Percentiles rank a stretch among this genome's conserved stretches.
These are phyloP conservation scores for Arachnomyces sp. DNA, from an alignment of 2,329 filamentous ascomycete species.

Conservation along the genomic window DNA sequence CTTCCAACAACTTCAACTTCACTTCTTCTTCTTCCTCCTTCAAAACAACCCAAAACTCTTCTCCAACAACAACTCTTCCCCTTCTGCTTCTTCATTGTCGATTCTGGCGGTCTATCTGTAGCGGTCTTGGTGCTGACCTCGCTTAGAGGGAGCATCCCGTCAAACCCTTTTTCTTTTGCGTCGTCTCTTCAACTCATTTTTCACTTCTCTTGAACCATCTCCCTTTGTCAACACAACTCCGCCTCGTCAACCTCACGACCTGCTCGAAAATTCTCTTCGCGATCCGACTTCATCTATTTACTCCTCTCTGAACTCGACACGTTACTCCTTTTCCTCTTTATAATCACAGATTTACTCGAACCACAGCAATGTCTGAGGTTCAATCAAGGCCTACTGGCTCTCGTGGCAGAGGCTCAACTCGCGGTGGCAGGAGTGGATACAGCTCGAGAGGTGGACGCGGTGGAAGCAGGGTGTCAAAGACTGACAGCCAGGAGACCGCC, in stretches of 20 bases:
- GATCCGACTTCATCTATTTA: not conserved
- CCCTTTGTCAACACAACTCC: constrained; percentile 18
- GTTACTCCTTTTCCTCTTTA: constrained; percentile 9
- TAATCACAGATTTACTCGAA: constrained; percentile 30
- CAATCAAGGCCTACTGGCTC: constrained; percentile 72
- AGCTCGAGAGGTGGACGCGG: constrained; percentile 63
- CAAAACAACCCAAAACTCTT: constrained; percentile 6
- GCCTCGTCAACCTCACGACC: constrained; percentile 7
- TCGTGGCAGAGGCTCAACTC: constrained; percentile 82
- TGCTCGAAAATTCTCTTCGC: not conserved
- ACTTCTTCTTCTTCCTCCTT: constrained; percentile 15
- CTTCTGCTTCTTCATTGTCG: constrained; percentile 7
- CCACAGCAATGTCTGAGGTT: constrained; percentile 80
- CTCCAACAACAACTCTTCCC: constrained; percentile 15
- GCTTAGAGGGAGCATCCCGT: constrained; percentile 19
- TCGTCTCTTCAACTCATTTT: constrained; percentile 19
- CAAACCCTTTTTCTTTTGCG: constrained; percentile 19
- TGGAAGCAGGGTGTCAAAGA: constrained; percentile 60
- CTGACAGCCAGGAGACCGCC: constrained; percentile 59
- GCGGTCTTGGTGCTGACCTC: constrained; percentile 9
- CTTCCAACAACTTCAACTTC: too few relatives aligned
- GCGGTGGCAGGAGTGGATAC: constrained; percentile 74
- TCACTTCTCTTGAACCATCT: constrained; percentile 15
- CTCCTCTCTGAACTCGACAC: constrained; percentile 9
- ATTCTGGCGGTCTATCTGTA: constrained; percentile 10